Conservation (phyloP, 768 basidiomycete genomes). For the Russula sp. region DNA sequence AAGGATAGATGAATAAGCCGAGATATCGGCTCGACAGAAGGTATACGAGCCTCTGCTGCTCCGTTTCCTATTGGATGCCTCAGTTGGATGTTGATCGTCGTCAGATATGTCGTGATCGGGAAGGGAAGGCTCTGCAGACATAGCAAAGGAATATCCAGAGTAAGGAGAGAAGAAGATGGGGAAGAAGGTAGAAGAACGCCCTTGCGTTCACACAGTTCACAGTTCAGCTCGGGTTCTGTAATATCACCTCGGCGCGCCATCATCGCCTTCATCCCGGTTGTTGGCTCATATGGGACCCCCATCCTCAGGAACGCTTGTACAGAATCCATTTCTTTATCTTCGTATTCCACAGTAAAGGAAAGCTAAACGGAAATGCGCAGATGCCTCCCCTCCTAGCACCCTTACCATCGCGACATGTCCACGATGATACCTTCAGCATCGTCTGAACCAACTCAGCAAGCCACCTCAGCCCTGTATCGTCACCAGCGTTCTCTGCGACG, state of each 20-base stretch:
- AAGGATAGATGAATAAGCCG: background rate
- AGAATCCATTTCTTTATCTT: constrained; percentile 28
- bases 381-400: constrained; percentile 30
- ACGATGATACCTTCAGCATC: constrained; percentile 3
- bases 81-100: constrained; percentile 25
- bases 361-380: constrained; percentile 16
- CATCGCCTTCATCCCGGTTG: background rate
- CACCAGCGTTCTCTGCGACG: constrained; percentile 56
- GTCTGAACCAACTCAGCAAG: constrained; percentile 13
- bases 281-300: background rate
- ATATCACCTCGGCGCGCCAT: background rate
- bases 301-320: constrained; percentile 21
- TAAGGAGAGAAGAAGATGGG: background rate
- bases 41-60: constrained; percentile 28
- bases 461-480: constrained; percentile 43
- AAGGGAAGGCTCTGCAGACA: constrained; percentile 20
- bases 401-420: constrained; percentile 28
- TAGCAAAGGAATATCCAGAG: background rate
- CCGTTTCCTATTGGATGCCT: constrained; percentile 27
- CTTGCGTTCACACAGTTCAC: background rate
- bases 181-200: background rate
- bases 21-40: background rate
- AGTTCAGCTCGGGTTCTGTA: background rate
- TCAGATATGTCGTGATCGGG: constrained; percentile 28
- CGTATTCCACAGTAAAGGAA: constrained; percentile 28